phyloP scores from a whole-genome alignment of 495 filamentous ascomycete species.

The Corynascus novoguineensis region DNA sequence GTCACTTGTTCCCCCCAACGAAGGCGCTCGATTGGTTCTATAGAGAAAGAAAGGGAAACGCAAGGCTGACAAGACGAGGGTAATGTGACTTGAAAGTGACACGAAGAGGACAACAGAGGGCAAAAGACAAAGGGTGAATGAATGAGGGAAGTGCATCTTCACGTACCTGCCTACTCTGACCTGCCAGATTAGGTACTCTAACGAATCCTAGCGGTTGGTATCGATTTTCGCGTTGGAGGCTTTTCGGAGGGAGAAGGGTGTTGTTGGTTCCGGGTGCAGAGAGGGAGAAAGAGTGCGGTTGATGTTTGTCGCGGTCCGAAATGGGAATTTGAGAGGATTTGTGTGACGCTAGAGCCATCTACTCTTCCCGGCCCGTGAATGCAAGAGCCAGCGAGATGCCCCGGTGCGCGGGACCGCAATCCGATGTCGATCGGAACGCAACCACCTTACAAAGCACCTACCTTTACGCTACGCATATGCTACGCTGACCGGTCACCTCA shows the following conservation, averaged over 20 bases:
- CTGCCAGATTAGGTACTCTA: too few relatives aligned
- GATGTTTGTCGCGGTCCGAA: not conserved
- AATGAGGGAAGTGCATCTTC: not conserved
- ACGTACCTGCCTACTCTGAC: too few relatives aligned
- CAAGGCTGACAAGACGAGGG: not conserved
- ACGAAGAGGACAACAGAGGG: not conserved
- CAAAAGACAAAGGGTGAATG: not conserved
- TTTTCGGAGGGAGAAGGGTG: not conserved
- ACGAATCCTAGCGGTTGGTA: too few relatives aligned
- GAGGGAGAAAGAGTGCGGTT: not conserved
- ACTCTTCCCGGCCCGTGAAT: not conserved
- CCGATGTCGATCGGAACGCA: too few relatives aligned
- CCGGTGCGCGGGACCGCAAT: too few relatives aligned
- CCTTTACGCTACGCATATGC: too few relatives aligned
- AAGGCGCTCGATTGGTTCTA: slow-evolving; percentile 10
- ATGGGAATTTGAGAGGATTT: not conserved
- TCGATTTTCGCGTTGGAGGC: not conserved
- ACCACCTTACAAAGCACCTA: too few relatives aligned
- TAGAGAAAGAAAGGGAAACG: not conserved
- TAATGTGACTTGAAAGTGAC: slow-evolving; percentile 6
- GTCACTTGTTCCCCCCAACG: not conserved
- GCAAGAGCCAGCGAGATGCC: not conserved
- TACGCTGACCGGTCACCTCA: too few relatives aligned
- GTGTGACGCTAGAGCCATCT: not conserved
- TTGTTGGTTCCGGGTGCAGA: not conserved